Evolutionary conservation across 2,329 filamentous ascomycete genomes (phyloP).

Genomic region (Colletotrichum sp.): DNA sequence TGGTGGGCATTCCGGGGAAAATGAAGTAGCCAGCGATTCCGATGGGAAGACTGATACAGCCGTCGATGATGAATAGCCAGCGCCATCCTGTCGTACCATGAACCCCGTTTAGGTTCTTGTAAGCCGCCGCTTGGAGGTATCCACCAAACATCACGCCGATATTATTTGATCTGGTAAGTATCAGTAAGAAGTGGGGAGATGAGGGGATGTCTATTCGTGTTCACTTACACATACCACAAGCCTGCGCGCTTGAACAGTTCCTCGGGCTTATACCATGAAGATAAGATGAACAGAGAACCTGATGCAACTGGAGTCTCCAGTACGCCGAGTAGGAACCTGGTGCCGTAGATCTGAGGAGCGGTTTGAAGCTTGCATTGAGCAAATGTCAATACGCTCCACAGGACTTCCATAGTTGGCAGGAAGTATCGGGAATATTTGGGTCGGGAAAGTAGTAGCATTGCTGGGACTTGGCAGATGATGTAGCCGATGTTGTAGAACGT

Average conservation of each 20-base stretch:
- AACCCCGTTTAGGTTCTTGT: conserved; percentile 52
- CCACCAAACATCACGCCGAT: conserved; percentile 30
- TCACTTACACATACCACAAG: conserved; percentile 48
- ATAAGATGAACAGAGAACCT: conserved; percentile 26
- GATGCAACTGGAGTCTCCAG: conserved; percentile 22
- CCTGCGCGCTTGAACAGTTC: conserved; percentile 50
- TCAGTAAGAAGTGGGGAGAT: neutral
- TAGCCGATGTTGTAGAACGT: conserved; percentile 22
- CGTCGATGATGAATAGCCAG: conserved; percentile 61
- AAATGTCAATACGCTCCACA: conserved; percentile 27
- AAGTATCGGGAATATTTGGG: conserved; percentile 24
- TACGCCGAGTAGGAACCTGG: conserved; percentile 32
- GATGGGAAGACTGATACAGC: conserved; percentile 58
- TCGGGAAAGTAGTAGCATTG: conserved; percentile 19
- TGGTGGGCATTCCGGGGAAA: conserved; percentile 41
- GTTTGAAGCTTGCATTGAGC: conserved; percentile 26
- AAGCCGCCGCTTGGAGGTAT: conserved; percentile 43
- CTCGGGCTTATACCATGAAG: conserved; percentile 32
- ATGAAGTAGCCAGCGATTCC: conserved; percentile 55
- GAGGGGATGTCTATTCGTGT: neutral
- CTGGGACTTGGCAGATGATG: conserved; percentile 20
- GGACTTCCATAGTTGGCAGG: conserved; percentile 23
- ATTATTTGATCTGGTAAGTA: conserved; percentile 16
- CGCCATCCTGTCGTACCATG: conserved; percentile 53
- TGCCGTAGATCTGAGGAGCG: conserved; percentile 29